Evolutionary conservation across 2,329 filamentous ascomycete genomes (phyloP), one percentile per base, ranked within the genome.

Genomic region (Aspergillus sp.): DNA sequence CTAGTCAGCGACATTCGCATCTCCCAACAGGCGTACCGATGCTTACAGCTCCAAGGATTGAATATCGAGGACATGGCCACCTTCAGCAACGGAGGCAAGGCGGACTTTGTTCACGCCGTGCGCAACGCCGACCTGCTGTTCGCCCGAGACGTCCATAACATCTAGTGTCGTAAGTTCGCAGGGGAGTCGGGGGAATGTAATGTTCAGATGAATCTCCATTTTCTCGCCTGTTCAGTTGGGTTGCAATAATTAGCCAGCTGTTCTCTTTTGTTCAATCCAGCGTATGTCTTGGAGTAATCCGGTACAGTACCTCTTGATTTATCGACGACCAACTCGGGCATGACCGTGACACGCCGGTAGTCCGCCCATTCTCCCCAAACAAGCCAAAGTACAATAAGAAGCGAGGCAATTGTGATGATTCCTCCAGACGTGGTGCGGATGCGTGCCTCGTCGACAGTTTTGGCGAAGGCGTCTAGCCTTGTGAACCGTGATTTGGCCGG

Each of bases 131-230:
- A 93, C 90, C 75, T 99, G 95, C 71, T 97, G 89, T 76, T 99
- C 95, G 62, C 95, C 95, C 20, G 92, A 96, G 24, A 98, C 93
- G 77, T 99, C 95, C 95, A 99, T 99, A 56, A 99, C 93, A 74
- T 99, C 95, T 67, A 99, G 87, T 12, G 95, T 97, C 64, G 98
- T 82, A 51, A 99, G 86, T 76, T 98, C 93, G 79, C 95, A 99
- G 9, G 95, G 95, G 65, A 99, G 85, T 62, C 88, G 87, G 9
- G 95, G 95, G 74, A 99, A 99, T 47, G 91, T 95, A 59, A 99
- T 88, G 80, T 99, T 99, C 76, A 99, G 85, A 74, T 96, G 92
- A 64, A 99, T 99, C 75, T 98, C 95, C 93, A 99, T 98, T 76
- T 93, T 91, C 82, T 99, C 93, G 74, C 91, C 90, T 91, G 66